Evolutionary conservation across 345 rosid genomes (phyloP).

Genomic region (Linum lewisii): DNA sequence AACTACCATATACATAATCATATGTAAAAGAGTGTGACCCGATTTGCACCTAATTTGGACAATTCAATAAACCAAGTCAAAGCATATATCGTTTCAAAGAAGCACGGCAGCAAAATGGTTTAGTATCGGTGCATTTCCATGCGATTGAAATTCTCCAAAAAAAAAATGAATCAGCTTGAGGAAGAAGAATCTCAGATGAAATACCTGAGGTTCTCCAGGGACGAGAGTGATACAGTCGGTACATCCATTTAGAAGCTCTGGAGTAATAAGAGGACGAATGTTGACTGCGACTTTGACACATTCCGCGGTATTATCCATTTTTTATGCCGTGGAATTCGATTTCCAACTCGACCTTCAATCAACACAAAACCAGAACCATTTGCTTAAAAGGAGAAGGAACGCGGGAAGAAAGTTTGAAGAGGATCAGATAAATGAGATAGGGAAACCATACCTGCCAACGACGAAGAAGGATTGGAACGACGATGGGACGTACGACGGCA

Average conservation of each 20-base stretch:
- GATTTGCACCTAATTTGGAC: conserved; percentile 54
- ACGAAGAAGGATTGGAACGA: background rate
- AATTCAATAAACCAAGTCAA: background rate
- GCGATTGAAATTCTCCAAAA: background rate
- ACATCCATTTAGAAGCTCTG: conserved; percentile 80
- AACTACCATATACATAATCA: conserved; percentile 60
- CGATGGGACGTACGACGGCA: background rate
- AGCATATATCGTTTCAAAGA: background rate
- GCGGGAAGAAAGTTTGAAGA: background rate
- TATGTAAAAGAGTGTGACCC: conserved; percentile 83
- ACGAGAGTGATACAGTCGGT: conserved; percentile 79
- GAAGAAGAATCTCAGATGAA: background rate
- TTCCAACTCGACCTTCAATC: background rate
- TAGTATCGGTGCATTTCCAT: background rate
- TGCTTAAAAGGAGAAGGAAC: background rate
- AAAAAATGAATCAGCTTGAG: background rate
- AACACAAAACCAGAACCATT: background rate
- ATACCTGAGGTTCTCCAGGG: conserved; percentile 88
- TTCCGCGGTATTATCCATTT: conserved; percentile 32
- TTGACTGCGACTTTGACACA: conserved; percentile 87
- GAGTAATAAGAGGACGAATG: conserved; percentile 73
- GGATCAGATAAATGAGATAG: background rate
- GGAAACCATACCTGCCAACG: background rate
- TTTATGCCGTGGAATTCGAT: background rate
- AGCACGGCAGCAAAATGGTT: background rate